These are phyloP conservation scores for Boletus speciosus DNA, from an alignment of 768 basidiomycete species.

Conservation along the genomic window DNA sequence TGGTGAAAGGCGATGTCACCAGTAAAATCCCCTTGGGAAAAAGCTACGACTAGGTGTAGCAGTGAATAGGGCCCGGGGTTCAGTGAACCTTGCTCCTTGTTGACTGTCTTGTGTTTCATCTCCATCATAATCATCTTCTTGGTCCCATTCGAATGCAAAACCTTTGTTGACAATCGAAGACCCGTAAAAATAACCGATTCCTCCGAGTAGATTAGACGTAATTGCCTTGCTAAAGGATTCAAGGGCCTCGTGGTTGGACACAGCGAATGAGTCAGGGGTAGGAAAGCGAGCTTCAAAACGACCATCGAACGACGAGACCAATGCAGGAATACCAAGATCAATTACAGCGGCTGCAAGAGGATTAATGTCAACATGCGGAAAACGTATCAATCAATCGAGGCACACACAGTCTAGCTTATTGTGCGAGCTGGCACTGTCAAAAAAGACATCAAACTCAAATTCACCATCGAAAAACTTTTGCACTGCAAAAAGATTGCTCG, in stretches of 20 bases:
- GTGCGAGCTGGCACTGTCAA: conserved; percentile 69
- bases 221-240: conserved; percentile 80
- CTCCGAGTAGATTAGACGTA: conserved; percentile 88
- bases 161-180: conserved; percentile 80
- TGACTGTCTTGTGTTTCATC: conserved; percentile 35
- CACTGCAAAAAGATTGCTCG: conserved; percentile 80
- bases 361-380: background rate
- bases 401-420: conserved; percentile 62
- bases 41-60: conserved; percentile 96
- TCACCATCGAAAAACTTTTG: conserved; percentile 83
- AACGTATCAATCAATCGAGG: background rate
- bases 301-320: conserved; percentile 55
- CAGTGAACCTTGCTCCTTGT: conserved; percentile 64
- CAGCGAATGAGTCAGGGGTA: conserved; percentile 51
- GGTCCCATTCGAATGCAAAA: conserved; percentile 91
- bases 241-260: conserved; percentile 46
- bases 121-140: conserved; percentile 48
- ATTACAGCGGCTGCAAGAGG: conserved; percentile 51
- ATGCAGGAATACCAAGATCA: conserved; percentile 65
- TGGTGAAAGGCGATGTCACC: conserved; percentile 43
- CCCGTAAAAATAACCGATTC: conserved; percentile 94
- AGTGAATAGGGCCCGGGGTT: conserved; percentile 75
- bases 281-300: conserved; percentile 75
- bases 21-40: conserved; percentile 97
- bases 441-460: conserved; percentile 89